Evolutionary conservation across 208 protist species (phyloP), one percentile per base, ranked within the genome.

Genomic region (Acanthamoeba castellanii): DNA sequence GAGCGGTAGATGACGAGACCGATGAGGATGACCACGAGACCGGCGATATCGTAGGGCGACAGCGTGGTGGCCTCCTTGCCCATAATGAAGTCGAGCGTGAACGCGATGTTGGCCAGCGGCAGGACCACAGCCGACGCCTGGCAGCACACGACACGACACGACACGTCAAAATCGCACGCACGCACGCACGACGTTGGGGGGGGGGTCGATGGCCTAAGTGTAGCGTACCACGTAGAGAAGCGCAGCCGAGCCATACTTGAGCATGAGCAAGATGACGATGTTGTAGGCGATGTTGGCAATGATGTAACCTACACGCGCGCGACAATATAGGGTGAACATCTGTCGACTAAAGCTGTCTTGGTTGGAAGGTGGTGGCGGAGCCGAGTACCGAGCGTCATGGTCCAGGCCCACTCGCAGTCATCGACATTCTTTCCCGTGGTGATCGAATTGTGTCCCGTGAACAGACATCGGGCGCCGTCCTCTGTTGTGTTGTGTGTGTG

Each of bases 31-130:
- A 95, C 59, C 9, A 95, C 30, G 20, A 95, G 64, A 81, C 82
- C 93, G 64, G 57, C 93, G 25, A 95, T 95, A 76, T 95, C 93
- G 50, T 90, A 93, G 34, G 66, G 47, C 22, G 52, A 70, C 13
- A 95, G 93, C 55, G 11, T 27, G 18, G 93, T 95, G 34, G 93
- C 76, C 8, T 81, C 18, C 27, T 74, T 30, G 52, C 82, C 93
- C 93, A 95, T 95, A 61, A 95, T 92, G 64, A 95, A 95, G 45
- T 95, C 13, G 6, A 95, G 55, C 18, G 93, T 95, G 74, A 95
- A 95, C 14, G 66, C 32, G 42, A 95, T 95, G 93, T 95, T 95
- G 57, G 93, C 93, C 76, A 95, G 84, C 27, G 93, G 93, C 25
- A 95, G 47, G 50, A 95, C 34, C 14, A 95, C 84, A 45, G 93